Base-by-base conservation (phyloP, 1,284 basidiomycete species). In the Heimioporus retisporus region DNA sequence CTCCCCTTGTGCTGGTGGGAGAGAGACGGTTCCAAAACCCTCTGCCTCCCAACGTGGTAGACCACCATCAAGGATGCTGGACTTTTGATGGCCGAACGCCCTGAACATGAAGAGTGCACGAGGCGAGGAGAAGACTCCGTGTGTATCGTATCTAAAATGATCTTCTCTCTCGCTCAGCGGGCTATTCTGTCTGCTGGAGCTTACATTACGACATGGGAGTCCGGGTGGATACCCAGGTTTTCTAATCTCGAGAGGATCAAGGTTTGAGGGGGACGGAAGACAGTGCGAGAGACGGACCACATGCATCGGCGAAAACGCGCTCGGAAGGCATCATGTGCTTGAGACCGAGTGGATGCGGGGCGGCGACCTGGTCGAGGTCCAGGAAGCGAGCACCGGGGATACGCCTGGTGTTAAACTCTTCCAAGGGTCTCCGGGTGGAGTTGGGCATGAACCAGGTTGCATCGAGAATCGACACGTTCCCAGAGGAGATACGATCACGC, bases 271-370 rank as follows among this genome's bases (percentile, higher is more conserved):
- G 61, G 57, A 56, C 16, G 5, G 60, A 56, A 31, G 23, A 65
- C 35, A 54, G 48, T 25, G 60, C 18, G 59, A 65, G 68, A 64
- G 25, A 78, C 90, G 71, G 81, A 96, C 95, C 89, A 74, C 93
- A 96, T 14, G 94, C 92, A 64, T 88, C 82, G 21, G 92, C 91
- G 79, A 99, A 99, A n/a, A 83, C 81, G 53, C 87, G 83, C 42
- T 82, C 83, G 23, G 84, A 81, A 6, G 97, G 97, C 87, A 99
- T 92, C 96, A 99, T 99, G 81, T 99, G 97, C 73, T 93, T 93
- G 23, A 99, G 83, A 18, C 92, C 93, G 7, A 96, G 84, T 74
- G 90, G 84, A 75, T 92, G 86, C 14, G 86, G 76, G 66, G 86
- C 89, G 3, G 93, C 90, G 28, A 94, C 91, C 59, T 89, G 85